These are phyloP conservation scores for Polyplosphaeria fusca DNA, from an alignment of 495 filamentous ascomycete species.

Conservation along the genomic window DNA sequence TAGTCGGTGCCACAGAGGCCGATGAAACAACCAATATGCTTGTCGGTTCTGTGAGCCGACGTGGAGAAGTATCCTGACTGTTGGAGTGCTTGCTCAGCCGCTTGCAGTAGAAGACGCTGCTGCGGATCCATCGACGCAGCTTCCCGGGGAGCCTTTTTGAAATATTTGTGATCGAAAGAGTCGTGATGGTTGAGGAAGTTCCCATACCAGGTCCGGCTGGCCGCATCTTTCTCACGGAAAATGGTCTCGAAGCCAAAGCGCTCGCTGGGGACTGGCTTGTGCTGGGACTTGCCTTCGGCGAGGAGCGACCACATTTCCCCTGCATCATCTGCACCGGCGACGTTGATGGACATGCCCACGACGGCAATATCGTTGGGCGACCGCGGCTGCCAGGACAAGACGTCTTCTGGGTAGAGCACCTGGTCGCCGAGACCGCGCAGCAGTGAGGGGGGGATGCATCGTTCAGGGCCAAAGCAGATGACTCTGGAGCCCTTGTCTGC, in stretches of 20 bases:
- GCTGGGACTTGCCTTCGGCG: constrained; percentile 45
- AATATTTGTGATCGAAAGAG: constrained; percentile 25
- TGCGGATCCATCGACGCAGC: constrained; percentile 16
- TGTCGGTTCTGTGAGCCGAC: not conserved
- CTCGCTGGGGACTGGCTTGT: constrained; percentile 41
- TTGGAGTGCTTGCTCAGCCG: constrained; percentile 12
- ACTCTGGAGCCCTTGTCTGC: too few relatives aligned
- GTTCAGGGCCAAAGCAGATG: too few relatives aligned
- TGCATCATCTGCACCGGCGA: constrained; percentile 49
- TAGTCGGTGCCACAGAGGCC: constrained; percentile 8
- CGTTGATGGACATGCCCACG: constrained; percentile 49
- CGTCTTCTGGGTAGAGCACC: too few relatives aligned
- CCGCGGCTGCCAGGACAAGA: too few relatives aligned
- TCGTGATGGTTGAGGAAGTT: constrained; percentile 7
- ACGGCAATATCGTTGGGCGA: too few relatives aligned
- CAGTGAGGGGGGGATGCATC: too few relatives aligned
- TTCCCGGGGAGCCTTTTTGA: constrained; percentile 13
- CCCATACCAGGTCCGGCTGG: constrained; percentile 44
- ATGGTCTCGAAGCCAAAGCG: constrained; percentile 42
- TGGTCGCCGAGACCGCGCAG: too few relatives aligned
- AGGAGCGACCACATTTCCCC: constrained; percentile 49
- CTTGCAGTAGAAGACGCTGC: constrained; percentile 10
- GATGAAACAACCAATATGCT: constrained; percentile 13
- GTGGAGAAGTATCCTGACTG: constrained; percentile 2
- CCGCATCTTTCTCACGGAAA: constrained; percentile 25